Evolutionary conservation across 495 filamentous ascomycete genomes (phyloP).

Genomic region (Alectoria sarmentosa): DNA sequence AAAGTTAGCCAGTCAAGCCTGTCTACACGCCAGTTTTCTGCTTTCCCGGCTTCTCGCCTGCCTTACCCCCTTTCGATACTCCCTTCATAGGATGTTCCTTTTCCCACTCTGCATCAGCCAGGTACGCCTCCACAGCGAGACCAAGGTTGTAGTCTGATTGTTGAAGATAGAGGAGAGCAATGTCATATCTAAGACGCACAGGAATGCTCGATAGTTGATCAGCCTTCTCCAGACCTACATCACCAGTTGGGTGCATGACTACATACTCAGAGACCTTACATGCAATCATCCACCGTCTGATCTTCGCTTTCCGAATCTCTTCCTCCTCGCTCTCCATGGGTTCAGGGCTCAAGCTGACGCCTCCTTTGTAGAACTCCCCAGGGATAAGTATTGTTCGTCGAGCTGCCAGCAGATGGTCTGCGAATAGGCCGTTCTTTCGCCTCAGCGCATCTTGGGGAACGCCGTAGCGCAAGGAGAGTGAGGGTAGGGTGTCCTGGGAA

Average conservation of each 20-base stretch:
- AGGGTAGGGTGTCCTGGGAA: slow-evolving; percentile 51
- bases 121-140: slow-evolving; percentile 50
- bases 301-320: slow-evolving; percentile 54
- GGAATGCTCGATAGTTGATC: slow-evolving; percentile 16
- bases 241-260: neutral
- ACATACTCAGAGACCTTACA: slow-evolving; percentile 61
- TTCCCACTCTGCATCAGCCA: slow-evolving; percentile 67
- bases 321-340: slow-evolving; percentile 64
- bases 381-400: slow-evolving; percentile 63
- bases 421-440: slow-evolving; percentile 53
- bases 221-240: slow-evolving; percentile 3
- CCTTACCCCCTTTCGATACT: slow-evolving; percentile 32
- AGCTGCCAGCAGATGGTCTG: slow-evolving; percentile 58
- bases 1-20: slow-evolving; percentile 23
- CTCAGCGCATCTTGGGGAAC: slow-evolving; percentile 51
- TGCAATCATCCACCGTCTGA: slow-evolving; percentile 63
- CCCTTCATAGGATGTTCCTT: slow-evolving; percentile 52
- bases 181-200: slow-evolving; percentile 49
- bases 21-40: slow-evolving; percentile 13
- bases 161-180: slow-evolving; percentile 63
- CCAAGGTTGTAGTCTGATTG: slow-evolving; percentile 58
- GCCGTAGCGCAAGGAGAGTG: slow-evolving; percentile 59
- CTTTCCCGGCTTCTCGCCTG: slow-evolving; percentile 17
- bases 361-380: slow-evolving; percentile 53
- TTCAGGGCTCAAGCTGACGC: slow-evolving; percentile 54